Base-by-base conservation (phyloP, 2,329 filamentous ascomycete species). In the Elsinoe ampelina region DNA sequence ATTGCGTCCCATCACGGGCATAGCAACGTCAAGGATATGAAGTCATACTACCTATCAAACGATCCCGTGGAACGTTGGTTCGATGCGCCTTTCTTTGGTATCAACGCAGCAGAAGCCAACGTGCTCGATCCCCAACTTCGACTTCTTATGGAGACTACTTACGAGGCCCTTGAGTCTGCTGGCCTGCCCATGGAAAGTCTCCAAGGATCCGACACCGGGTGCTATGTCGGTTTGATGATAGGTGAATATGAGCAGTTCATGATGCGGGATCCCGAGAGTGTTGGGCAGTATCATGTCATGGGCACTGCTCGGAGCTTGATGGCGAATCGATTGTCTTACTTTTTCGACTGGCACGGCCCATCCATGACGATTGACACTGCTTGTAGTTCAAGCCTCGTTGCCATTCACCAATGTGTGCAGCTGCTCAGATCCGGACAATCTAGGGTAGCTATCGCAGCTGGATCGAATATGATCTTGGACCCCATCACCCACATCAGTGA, bases 301-400 rank as follows among this genome's bases (percentile, higher is more conserved):
- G 65, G 66, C 47, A 71, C 64, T 39, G 65, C 68, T 2, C 60
- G 66, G 13, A 68, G 67, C 26, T 72, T 75, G 10, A 58, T 74
- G 2, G 68, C 72, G 1, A 74, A 73, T 38, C 55, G 64, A 8
- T 59, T 66, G 34, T 60, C 55, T n/a, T 71, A 72, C 61, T 72
- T 72, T 39, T 74, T 72, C 58, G 65, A 62, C 52, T 67, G 67
- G 64, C 61, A 66, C 6, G 71, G 75, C 0, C 71, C 74, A 0
- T 70, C 66, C 1, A 68, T 75, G 63, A 74, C 72, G 0, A 67
- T 77, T 13, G 73, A 77, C 36, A 77, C 75, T 0, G 75, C 74
- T 1, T 77, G 75, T 54, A 75, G 73, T 1, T 72, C 72, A 0
- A 71, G 68, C 47, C 59, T 77, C 12, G 59, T 68, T 30, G 69